These are phyloP conservation scores for Cornus kousa DNA, from an alignment of 148 eudicot species.

Conservation along the genomic window DNA sequence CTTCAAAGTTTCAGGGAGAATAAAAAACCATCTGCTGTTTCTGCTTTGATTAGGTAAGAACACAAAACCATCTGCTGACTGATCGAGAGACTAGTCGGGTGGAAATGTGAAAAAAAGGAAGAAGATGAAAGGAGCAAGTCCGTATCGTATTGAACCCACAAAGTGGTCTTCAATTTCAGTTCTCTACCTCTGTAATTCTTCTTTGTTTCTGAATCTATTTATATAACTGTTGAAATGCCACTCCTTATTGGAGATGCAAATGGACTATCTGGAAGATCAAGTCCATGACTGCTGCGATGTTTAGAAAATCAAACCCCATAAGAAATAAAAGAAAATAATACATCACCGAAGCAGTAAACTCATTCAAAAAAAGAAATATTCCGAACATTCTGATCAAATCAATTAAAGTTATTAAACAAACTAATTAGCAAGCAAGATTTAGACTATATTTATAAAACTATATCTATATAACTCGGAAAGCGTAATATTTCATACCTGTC, in stretches of 20 bases:
- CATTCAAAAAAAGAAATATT: too few species aligned
- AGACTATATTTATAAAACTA: not conserved
- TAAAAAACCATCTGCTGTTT: conserved; percentile 2
- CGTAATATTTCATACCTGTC: conserved; percentile 25
- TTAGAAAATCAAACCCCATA: not conserved
- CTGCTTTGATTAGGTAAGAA: conserved; percentile 5
- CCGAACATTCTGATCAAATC: not conserved
- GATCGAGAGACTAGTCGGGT: not conserved
- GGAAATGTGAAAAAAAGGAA: not conserved
- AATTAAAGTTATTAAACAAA: not conserved
- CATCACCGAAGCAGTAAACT: too few species aligned
- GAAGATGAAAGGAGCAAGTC: not conserved
- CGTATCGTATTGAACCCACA: not conserved
- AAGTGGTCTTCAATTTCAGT: conserved; percentile 7
- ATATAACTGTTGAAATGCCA: conserved; percentile 26
- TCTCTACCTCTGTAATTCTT: conserved; percentile 5
- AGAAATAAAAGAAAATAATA: not conserved
- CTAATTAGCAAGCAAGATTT: not conserved
- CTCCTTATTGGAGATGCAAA: conserved; percentile 30
- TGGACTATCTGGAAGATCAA: conserved; percentile 45
- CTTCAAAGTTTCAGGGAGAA: not conserved
- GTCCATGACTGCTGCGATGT: conserved; percentile 34
- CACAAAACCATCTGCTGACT: not conserved
- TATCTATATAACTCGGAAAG: not conserved
- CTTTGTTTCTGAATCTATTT: conserved; percentile 19